Evolutionary conservation across 257 asterid genomes (phyloP).

Genomic region (Prunella vulgaris): DNA sequence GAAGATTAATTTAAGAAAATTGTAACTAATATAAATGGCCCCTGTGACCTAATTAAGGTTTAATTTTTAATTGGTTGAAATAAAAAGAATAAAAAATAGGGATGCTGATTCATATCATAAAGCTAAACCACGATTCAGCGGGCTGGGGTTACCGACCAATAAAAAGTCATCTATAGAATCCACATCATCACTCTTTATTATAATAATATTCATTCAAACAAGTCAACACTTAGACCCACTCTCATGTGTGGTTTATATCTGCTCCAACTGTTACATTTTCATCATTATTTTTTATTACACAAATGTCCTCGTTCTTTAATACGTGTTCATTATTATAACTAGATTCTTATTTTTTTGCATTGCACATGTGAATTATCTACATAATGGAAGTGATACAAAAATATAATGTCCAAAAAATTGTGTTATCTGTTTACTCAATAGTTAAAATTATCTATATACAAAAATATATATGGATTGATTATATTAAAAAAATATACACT

Average conservation of each 20-base stretch:
- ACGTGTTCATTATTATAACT: no score
- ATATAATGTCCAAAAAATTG: no score
- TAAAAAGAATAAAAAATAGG: background rate
- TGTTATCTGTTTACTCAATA: no score
- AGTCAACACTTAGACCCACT: conserved; percentile 22
- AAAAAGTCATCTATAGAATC: conserved; percentile 11
- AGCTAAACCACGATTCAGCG: conserved; percentile 1
- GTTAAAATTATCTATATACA: no score
- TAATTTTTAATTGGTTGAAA: background rate
- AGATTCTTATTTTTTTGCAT: no score
- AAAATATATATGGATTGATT: no score
- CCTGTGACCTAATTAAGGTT: background rate
- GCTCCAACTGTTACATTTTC: background rate
- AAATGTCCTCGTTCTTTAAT: no score
- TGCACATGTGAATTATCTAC: no score
- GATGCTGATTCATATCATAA: conserved; percentile 6
- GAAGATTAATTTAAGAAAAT: background rate
- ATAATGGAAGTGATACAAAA: no score
- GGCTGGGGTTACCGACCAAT: conserved; percentile 23
- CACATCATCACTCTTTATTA: conserved; percentile 9
- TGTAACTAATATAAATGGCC: background rate
- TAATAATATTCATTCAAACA: conserved; percentile 12
- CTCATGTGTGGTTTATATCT: conserved; percentile 17
- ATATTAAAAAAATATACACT: no score
- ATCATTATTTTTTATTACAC: background rate